Percentiles rank a stretch among this genome's conserved stretches.
These are phyloP conservation scores for Cochlearia excelsa DNA, from an alignment of 345 rosid genomes.

Conservation along the genomic window DNA sequence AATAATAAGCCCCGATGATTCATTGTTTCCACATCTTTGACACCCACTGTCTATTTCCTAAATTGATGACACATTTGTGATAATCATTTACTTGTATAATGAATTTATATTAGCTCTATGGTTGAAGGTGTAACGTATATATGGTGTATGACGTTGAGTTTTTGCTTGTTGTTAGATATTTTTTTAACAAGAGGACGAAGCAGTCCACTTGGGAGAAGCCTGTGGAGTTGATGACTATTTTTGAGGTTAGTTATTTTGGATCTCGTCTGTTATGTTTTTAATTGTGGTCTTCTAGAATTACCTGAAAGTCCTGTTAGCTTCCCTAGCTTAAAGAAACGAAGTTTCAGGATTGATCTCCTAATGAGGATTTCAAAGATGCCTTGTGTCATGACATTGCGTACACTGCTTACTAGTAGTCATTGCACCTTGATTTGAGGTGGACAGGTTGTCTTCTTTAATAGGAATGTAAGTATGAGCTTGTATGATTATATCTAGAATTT, in stretches of 20 bases:
- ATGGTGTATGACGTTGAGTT: slow-evolving; percentile 17
- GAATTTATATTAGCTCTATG: slow-evolving; percentile 3
- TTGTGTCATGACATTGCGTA: slow-evolving; percentile 16
- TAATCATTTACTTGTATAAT: slow-evolving; percentile 16
- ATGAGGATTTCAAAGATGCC: slow-evolving; percentile 13
- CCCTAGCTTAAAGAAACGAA: slow-evolving; percentile 16
- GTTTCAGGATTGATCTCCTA: slow-evolving; percentile 14
- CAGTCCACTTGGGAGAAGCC: slow-evolving; percentile 96
- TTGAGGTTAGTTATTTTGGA: slow-evolving; percentile 64
- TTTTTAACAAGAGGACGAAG: slow-evolving; percentile 76
- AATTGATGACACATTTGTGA: slow-evolving; percentile 8
- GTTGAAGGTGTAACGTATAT: slow-evolving; percentile 16
- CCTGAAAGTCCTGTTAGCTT: slow-evolving; percentile 16
- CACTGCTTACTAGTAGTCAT: slow-evolving; percentile 10
- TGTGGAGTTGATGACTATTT: slow-evolving; percentile 78
- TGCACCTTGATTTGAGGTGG: slow-evolving; percentile 21
- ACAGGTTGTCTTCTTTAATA: slow-evolving; percentile 9
- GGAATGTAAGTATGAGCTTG: slow-evolving; percentile 14
- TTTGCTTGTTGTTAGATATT: slow-evolving; percentile 55
- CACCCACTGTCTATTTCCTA: slow-evolving; percentile 10
- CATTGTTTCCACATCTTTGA: background rate
- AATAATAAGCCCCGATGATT: slow-evolving; percentile 6
- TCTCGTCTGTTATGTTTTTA: slow-evolving; percentile 18
- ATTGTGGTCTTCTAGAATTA: slow-evolving; percentile 5
- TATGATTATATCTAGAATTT: slow-evolving; percentile 14